Percentiles rank a stretch among this genome's conserved stretches.
Evolutionary conservation across 1,284 basidiomycete genomes (phyloP).

Genomic region (Moniliophthora roreri): DNA sequence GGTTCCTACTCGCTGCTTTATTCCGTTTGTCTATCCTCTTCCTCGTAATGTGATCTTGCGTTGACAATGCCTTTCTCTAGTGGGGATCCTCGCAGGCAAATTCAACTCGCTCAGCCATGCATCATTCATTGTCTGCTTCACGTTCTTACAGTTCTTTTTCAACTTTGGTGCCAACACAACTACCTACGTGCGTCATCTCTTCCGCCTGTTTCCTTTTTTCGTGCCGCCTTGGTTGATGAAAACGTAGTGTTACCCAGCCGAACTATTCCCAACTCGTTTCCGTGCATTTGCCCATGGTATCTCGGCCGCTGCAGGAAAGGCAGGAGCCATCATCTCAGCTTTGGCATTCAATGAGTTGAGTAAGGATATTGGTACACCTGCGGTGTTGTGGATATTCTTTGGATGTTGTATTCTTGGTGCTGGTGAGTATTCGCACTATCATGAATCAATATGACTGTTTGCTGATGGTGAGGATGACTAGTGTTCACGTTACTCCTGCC

Average conservation of each 20-base stretch:
- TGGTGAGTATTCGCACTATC: conserved; percentile 29
- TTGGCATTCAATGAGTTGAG: conserved; percentile 27
- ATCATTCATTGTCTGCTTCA: conserved; percentile 60
- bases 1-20: conserved; percentile 59
- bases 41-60: neutral
- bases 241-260: conserved; percentile 55
- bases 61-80: conserved; percentile 22
- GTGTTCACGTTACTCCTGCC: conserved; percentile 73
- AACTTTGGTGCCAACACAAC: conserved; percentile 73
- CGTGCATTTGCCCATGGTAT: conserved; percentile 71
- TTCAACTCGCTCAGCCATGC: conserved; percentile 54
- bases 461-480: conserved; percentile 17
- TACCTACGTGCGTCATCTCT: conserved; percentile 34
- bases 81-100: conserved; percentile 55
- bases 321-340: conserved; percentile 28
- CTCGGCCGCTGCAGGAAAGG: conserved; percentile 67
- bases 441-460: neutral
- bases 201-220: neutral
- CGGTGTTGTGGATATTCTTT: conserved; percentile 6
- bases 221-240: conserved; percentile 3
- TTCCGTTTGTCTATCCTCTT: conserved; percentile 39
- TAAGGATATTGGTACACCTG: conserved; percentile 37
- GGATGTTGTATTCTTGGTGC: conserved; percentile 67
- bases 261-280: conserved; percentile 75
- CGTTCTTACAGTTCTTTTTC: conserved; percentile 56